phyloP scores from a whole-genome alignment of 2,329 filamentous ascomycete genomes.

The Sporothrix inflata region DNA sequence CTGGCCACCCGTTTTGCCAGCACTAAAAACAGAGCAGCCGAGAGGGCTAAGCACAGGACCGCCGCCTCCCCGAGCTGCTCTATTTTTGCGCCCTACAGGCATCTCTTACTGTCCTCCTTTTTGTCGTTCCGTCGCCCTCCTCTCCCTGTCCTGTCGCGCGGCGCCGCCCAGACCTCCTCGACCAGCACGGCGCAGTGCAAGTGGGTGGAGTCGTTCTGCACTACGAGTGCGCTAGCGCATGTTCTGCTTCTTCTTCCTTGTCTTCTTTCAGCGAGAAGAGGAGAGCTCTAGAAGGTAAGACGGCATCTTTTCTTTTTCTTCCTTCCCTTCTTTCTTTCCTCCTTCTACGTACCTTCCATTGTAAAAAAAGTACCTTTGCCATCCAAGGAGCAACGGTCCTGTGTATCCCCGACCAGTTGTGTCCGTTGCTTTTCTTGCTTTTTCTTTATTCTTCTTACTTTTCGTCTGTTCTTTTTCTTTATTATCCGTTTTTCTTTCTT shows the following conservation, averaged over 20 bases:
- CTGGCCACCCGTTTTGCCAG: background rate
- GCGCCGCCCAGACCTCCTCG: constrained; percentile 26
- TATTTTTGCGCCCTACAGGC: too few relatives aligned
- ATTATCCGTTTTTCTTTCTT: background rate
- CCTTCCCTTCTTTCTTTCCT: background rate
- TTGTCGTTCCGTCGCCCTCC: too few relatives aligned
- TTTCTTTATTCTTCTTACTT: background rate
- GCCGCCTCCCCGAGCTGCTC: background rate
- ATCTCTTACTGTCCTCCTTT: too few relatives aligned
- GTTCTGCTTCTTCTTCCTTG: background rate
- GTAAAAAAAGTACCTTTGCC: background rate
- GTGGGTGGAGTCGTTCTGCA: constrained; percentile 25
- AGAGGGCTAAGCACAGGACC: background rate
- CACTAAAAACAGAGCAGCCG: background rate
- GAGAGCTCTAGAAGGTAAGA: constrained; percentile 10
- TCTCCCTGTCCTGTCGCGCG: background rate
- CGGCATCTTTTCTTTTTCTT: constrained; percentile 11
- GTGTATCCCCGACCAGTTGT: background rate
- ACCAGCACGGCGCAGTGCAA: constrained; percentile 1
- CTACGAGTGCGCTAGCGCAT: constrained; percentile 19
- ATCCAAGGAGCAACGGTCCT: background rate
- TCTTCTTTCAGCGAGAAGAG: background rate
- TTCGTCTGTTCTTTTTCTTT: background rate
- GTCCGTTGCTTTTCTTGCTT: too few relatives aligned
- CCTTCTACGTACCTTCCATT: background rate